Evolutionary conservation across 352 stramenopile species (phyloP), one percentile per base, ranked within the genome.

Genomic region (Globisporangium spinosum): DNA sequence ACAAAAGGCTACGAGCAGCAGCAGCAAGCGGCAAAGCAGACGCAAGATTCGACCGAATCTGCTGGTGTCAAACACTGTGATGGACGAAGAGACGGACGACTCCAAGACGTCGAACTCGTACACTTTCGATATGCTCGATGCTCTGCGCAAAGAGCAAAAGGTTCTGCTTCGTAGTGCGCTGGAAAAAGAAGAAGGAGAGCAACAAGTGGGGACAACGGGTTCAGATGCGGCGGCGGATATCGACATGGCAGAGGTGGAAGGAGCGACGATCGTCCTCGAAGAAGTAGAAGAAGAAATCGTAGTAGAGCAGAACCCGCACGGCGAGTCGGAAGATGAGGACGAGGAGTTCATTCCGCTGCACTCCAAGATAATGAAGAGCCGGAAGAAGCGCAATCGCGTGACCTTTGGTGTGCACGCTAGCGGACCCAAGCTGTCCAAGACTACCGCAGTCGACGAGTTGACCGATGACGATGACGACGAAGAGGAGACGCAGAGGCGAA

Each of bases 331-430:
- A 13, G 68, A 67, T 5, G 68, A 70, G 20, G 76, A 73, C 56
- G 82, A 89, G 12, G 83, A 90, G 12, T 92, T 91, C 70, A 92
- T 94, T 58, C 74, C 82, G 38, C 68, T 94, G 32, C 70, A 80
- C n/a, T 72, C 77, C 32, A 66, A 75, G 55, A 71, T 77, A 10
- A 80, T 83, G 69, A 64, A 85, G 58, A 65, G 34, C 0, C 73
- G 75, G 25, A 80, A 78, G 17, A 76, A 73, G 27, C 84, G 82
- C 27, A 87, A 74, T 25, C 77, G 82, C 45, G 82, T 93, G n/a
- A 91, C 78, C 3, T 91, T 91, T 73, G 83, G 80, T 5, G 63
- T 87, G 4, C 65, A 82, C 2, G 61, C 68, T 3, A 55, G 80
- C 0, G 60, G 56, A 22, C 55, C 38, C 0, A 71, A 63, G 8